Percentiles rank a stretch among this genome's conserved stretches.
Evolutionary conservation across 139 green algal genomes (phyloP).

Genomic region (Chara braunii): DNA sequence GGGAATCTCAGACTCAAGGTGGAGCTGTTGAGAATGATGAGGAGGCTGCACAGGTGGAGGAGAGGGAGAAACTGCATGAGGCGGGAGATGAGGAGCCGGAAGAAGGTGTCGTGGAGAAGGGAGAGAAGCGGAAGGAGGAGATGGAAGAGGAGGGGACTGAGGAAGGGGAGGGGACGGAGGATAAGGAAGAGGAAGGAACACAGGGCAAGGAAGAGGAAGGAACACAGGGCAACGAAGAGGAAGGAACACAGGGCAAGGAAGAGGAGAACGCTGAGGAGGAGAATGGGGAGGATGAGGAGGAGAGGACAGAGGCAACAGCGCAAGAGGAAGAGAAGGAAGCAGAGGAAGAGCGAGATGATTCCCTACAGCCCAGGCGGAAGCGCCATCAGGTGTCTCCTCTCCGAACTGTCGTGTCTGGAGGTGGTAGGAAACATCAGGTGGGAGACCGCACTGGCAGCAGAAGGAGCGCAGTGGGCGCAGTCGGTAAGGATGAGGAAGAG

Average conservation of each 20-base stretch:
- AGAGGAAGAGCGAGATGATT: constrained; percentile 10
- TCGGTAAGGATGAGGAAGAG: background rate
- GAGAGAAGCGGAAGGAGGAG: background rate
- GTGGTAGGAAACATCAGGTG: background rate
- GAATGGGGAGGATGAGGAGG: background rate
- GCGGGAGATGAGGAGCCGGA: background rate
- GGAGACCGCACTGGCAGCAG: background rate
- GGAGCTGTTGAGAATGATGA: background rate
- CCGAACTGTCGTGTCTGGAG: background rate
- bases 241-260: background rate
- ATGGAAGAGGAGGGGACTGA: background rate
- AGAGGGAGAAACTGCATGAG: background rate
- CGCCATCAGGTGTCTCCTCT: background rate
- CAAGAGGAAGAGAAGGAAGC: constrained; percentile 22
- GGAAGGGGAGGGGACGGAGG: background rate
- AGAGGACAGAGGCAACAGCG: background rate
- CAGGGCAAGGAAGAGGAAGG: background rate
- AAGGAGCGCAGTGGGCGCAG: background rate
- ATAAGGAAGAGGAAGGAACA: background rate
- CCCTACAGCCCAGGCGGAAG: background rate
- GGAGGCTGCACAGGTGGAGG: background rate
- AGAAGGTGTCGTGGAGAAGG: background rate
- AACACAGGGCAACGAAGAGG: background rate
- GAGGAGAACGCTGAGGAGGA: constrained; percentile 1
- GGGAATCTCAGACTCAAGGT: too few species aligned